Base-by-base conservation (phyloP, 768 basidiomycete genomes). In the Macrolepiota dolichaula region DNA sequence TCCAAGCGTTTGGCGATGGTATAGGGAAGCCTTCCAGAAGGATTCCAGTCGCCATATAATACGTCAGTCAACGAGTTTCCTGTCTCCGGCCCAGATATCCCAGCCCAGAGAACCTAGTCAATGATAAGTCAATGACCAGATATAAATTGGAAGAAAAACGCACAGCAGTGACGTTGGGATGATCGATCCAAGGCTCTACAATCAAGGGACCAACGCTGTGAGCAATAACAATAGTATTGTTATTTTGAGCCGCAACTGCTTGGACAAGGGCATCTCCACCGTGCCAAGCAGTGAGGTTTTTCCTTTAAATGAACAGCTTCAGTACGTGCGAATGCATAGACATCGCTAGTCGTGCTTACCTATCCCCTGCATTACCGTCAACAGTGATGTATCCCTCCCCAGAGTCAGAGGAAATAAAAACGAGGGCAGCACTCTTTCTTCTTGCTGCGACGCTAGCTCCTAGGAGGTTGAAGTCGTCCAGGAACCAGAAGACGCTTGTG, bases 311-410 rank as follows among this genome's bases (percentile, higher is more conserved):
- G 42, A 40, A 35, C 4, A 25, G 4, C 2, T 55, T 60, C 19
- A 55, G 19, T 25, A 42, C 29, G 19, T 24, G 36, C 29, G 35
- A 7, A 47, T 13, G 59, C 15, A 35, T 52, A 57, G 5, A n/a
- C 11, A n/a, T 9, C 37, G 24, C 25, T 25, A 17, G 51, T 15
- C 36, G 42, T 13, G 63, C 76, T 50, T 57, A 83, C 82, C 87
- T 75, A 69, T 94, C 92, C 91, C 91, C 62, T 80, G n/a, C 79
- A 67, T 92, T 94, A 4, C 88, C 89, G 64, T 91, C 90, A 12
- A 92, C 88, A 17, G 85, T 86, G 65, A 92, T 87, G 68, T 91
- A 92, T 15, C 76, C 84, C 74, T 96, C 94, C 24, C 94, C 94
- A 5, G 91, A 93, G 70, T 95, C 89, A 1, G 90, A 80, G 63